Conservation (phyloP, 75 land plant genomes). For the Gnetum montanum region DNA sequence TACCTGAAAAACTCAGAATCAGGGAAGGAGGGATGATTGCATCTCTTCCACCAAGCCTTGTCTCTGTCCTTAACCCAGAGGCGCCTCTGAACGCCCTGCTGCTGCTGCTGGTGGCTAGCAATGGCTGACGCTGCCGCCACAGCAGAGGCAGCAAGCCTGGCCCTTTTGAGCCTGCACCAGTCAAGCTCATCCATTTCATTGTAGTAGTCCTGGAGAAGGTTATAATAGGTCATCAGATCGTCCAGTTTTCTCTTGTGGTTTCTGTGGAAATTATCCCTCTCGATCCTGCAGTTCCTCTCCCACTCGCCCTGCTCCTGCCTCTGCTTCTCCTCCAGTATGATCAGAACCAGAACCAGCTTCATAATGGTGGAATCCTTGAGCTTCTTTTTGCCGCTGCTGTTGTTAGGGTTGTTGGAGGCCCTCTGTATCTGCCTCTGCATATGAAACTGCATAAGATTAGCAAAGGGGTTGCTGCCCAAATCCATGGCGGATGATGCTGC, state of each 20-base stretch:
- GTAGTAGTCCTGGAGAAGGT: conserved; percentile 29
- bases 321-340: conserved; percentile 24
- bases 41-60: conserved; percentile 78
- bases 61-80: conserved; percentile 89
- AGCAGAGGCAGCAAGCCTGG: conserved; percentile 23
- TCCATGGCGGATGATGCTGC: too few species aligned
- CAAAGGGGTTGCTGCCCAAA: too few species aligned
- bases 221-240: conserved; percentile 29
- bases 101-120: too few species aligned
- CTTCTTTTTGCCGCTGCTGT: too few species aligned
- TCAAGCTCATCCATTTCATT: conserved; percentile 24
- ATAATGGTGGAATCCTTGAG: background rate
- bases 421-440: too few species aligned
- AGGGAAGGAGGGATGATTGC: conserved; percentile 72
- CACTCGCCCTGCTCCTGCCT: conserved; percentile 27
- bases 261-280: conserved; percentile 20
- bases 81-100: conserved; percentile 53
- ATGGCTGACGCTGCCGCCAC: conserved; percentile 33
- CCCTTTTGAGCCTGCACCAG: conserved; percentile 20
- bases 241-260: conserved; percentile 27
- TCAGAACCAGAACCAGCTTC: conserved; percentile 16
- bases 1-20: conserved; percentile 67
- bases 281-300: conserved; percentile 20
- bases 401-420: too few species aligned
- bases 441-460: too few species aligned